Conservation (phyloP, 163 green algal genomes). For the Scenedesmus sp. region DNA sequence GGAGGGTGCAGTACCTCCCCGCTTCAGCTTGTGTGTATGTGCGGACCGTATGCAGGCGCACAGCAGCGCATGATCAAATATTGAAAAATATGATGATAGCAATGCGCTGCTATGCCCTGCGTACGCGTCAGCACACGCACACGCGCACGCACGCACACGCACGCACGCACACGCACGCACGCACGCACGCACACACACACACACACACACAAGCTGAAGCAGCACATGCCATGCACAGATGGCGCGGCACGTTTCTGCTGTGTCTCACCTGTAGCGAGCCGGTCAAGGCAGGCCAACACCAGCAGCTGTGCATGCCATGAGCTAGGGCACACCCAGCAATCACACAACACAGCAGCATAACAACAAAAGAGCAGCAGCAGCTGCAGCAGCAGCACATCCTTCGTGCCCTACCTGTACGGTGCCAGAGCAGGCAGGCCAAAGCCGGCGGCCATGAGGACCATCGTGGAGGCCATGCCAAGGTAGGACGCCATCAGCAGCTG, state of each 20-base stretch:
- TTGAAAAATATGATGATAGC: no score
- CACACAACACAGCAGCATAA: no score
- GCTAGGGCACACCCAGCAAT: background rate
- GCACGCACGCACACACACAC: no score
- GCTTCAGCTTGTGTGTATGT: no score
- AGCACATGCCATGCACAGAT: background rate
- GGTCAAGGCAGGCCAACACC: conserved; percentile 77
- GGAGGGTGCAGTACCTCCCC: no score
- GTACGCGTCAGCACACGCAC: no score
- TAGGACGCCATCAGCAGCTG: conserved; percentile 90
- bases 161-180: no score
- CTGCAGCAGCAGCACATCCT: background rate
- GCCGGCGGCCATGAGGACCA: conserved; percentile 87
- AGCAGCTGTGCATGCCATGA: conserved; percentile 86
- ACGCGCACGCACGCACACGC: no score
- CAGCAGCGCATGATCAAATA: no score
- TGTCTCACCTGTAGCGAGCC: conserved; percentile 19
- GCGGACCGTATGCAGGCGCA: no score
- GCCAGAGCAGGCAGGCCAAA: conserved; percentile 77
- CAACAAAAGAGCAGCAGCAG: no score
- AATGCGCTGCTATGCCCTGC: no score
- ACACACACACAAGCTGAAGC: background rate
- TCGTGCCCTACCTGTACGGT: conserved; percentile 25
- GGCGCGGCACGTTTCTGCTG: background rate
- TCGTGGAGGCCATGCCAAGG: conserved; percentile 76